Evolutionary conservation across 2,329 filamentous ascomycete species (phyloP), one percentile per base, ranked within the genome.

Genomic region (Fusarium sp.): DNA sequence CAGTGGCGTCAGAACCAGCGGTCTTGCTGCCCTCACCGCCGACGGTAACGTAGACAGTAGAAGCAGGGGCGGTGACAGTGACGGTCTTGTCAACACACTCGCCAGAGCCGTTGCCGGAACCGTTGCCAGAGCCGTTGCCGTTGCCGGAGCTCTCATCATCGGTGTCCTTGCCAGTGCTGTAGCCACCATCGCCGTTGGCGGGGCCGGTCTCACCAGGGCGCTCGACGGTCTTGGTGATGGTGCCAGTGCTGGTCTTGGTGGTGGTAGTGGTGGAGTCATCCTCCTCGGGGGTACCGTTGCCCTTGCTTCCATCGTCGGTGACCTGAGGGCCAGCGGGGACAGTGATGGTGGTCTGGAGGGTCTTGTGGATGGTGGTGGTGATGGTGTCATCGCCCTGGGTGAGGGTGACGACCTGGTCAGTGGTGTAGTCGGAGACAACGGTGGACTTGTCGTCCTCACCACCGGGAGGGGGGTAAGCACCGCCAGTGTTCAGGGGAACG

Each of bases 351-450:
- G 79, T 74, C 73, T 80, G 70, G 69, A 80, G 75, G 62, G 82
- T 84, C 63, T 80, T 77, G 52, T 76, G 82, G 63, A 86, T 75
- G 58, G 82, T 80, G 73, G 82, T 84, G 65, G 77, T 78, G 79
- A 83, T 65, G 74, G 82, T 52, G 45, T 76, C 77, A 39, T 70
- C 75, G 62, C 79, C 78, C 24, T 78, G 62, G 45, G 77, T 81
- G 44, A 79, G 71, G 65, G 79, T 81, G 42, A 76, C 65, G 60
- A 75, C 77, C 73, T 77, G 76, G 60, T 76, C 74, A 19, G 71
- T 76, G 68, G 78, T 73, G 46, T 76, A 61, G 39, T 77, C 67
- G 14, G 75, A 76, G 66, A 73, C 72, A 46, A 72, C 46, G 21
- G 75, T 73, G 51, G 73, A 73, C 52, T 68, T 43, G 60, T 61